These are phyloP conservation scores for Neopestalotiopsis clavispora DNA, from an alignment of 2,329 filamentous ascomycete species.

Conservation along the genomic window DNA sequence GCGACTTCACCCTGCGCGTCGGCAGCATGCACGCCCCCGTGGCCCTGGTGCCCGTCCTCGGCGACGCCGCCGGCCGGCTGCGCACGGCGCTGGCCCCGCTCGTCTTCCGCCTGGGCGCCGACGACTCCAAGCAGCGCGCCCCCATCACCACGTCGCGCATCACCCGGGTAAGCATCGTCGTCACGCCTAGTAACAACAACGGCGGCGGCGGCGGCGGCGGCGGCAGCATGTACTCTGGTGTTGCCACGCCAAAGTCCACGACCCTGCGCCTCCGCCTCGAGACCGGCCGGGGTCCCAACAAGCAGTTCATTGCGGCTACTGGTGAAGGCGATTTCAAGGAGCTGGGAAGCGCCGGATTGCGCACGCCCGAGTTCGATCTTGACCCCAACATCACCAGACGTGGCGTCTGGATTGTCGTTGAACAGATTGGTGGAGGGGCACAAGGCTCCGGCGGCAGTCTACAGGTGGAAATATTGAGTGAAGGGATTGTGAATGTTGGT, in stretches of 20 bases:
- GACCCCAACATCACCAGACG: slow-evolving; percentile 64
- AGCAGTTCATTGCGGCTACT: slow-evolving; percentile 67
- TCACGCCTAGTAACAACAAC: slow-evolving; percentile 27
- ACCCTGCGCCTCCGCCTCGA: slow-evolving; percentile 75
- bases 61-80: slow-evolving; percentile 78
- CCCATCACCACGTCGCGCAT: slow-evolving; percentile 50
- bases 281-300: slow-evolving; percentile 61
- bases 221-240: slow-evolving; percentile 24
- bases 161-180: slow-evolving; percentile 65
- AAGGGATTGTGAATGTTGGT: slow-evolving; percentile 48
- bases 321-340: slow-evolving; percentile 76
- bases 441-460: slow-evolving; percentile 43
- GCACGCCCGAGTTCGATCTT: slow-evolving; percentile 77
- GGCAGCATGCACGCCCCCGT: slow-evolving; percentile 62
- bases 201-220: neutral
- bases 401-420: slow-evolving; percentile 80
- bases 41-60: slow-evolving; percentile 63
- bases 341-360: slow-evolving; percentile 62
- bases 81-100: slow-evolving; percentile 61
- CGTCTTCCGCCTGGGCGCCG: slow-evolving; percentile 43
- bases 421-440: slow-evolving; percentile 66
- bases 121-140: slow-evolving; percentile 42
- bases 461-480: slow-evolving; percentile 56
- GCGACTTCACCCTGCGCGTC: slow-evolving; percentile 76
- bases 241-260: slow-evolving; percentile 36